Evolutionary conservation across 305 asterid species (phyloP), one percentile per base, ranked within the genome.

Genomic region (Rubia tinctorum): DNA sequence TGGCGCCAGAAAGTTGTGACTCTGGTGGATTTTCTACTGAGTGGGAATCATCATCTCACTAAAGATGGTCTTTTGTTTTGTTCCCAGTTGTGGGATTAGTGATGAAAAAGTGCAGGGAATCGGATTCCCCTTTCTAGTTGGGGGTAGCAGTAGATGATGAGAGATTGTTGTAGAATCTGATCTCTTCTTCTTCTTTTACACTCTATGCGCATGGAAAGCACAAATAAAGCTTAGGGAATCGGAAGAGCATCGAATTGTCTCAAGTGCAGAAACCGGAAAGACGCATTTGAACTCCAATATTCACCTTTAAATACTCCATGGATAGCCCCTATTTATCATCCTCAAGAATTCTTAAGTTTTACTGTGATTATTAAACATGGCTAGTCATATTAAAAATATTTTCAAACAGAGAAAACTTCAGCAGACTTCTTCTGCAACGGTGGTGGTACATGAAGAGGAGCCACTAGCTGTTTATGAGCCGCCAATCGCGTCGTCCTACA

Each of bases 141-240:
- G n/a, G n/a, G n/a, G 58, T 49, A 59, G 61, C 62, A 42, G 68
- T 63, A 55, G 13, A 55, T 27, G 73, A 65, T 59, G 76, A 4
- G 43, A 45, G 77, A 45, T 65, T 56, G n/a, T n/a, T n/a, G 77
- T 77, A 73, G 80, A 77, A 66, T 77, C 80, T 67, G 80, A 72
- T 77, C 70, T 73, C 70, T 71, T 56, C 68, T 72, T 60, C 70
- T 67, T 68, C n/a, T n/a, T n/a, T n/a, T n/a, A n/a, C 34, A 30
- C 3, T 30, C 34, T 3, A 34, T 2, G 39, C 39, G 39, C 39
- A 34, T 34, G 5, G 3, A 34, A 34, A 34, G 39, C 39, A 34
- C 39, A 34, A 34, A 34, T 34, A 34, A 34, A 34, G 39, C 39
- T 34, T 34, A 2, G 39, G 5, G 39, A 34, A 34, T 34, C 39